Conservation (phyloP, 192 early-diverging fungal genomes). For the Geranomyces michiganensis region DNA sequence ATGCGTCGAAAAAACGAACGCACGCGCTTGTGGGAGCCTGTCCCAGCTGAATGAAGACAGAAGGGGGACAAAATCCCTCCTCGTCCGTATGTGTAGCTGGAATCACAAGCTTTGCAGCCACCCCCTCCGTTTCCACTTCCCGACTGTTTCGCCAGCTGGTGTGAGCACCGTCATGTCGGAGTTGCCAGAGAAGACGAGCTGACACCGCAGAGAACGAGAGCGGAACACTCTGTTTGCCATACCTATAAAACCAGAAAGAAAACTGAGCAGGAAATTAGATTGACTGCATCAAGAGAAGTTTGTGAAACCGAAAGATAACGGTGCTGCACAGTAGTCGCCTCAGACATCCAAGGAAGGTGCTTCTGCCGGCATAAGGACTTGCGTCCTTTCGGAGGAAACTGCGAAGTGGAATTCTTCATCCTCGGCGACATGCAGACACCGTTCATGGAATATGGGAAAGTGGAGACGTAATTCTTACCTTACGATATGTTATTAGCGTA, state of each 20-base stretch:
- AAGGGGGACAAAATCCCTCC: not conserved
- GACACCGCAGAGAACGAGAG: not conserved
- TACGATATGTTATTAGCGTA: too few species aligned
- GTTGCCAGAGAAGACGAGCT: not conserved
- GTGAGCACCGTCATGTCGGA: not conserved
- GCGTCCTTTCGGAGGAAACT: constrained; percentile 40
- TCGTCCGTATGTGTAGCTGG: constrained; percentile 39
- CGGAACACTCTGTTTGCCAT: not conserved
- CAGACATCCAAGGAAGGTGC: constrained; percentile 48
- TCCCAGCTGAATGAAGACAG: constrained; percentile 20
- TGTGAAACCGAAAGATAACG: too few species aligned
- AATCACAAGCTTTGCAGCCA: constrained; percentile 41
- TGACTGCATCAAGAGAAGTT: not conserved
- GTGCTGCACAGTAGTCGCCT: constrained; percentile 9
- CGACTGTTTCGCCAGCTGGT: not conserved
- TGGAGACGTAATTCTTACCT: not conserved
- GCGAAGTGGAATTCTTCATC: constrained; percentile 44
- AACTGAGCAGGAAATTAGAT: not conserved
- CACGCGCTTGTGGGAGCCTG: constrained; percentile 43
- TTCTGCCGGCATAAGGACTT: constrained; percentile 27
- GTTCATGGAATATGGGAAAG: too few species aligned
- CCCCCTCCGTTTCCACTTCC: not conserved
- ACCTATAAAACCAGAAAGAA: not conserved
- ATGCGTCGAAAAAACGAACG: too few species aligned
- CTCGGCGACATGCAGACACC: constrained; percentile 1